These are phyloP conservation scores for Metschnikowia sp. DNA, from an alignment of 805 yeast species.

Conservation along the genomic window DNA sequence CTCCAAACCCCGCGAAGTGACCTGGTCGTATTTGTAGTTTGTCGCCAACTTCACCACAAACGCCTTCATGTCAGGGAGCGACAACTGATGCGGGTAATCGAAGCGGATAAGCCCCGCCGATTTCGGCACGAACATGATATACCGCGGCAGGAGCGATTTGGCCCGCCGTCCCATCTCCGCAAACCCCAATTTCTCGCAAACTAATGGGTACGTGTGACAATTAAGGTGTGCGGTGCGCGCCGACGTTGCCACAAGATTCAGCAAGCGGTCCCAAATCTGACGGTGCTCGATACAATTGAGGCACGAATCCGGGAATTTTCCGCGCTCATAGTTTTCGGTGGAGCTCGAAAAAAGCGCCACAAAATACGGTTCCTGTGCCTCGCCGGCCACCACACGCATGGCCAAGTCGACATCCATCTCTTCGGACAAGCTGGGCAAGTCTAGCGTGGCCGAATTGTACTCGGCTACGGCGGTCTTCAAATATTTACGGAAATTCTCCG, in stretches of 20 bases:
- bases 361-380: conserved; percentile 45
- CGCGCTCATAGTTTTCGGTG: conserved; percentile 38
- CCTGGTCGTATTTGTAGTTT: conserved; percentile 40
- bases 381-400: conserved; percentile 50
- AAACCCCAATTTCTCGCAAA: conserved; percentile 54
- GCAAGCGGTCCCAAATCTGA: conserved; percentile 55
- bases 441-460: conserved; percentile 35
- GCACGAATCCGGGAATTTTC: conserved; percentile 39
- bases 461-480: conserved; percentile 53
- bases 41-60: conserved; percentile 49
- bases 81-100: conserved; percentile 34
- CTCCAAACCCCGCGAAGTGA: conserved; percentile 27
- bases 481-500: conserved; percentile 50
- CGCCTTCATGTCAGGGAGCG: conserved; percentile 29
- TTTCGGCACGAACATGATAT: conserved; percentile 53
- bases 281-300: conserved; percentile 50
- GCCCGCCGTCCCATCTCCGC: conserved; percentile 22
- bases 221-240: conserved; percentile 55
- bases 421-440: conserved; percentile 41
- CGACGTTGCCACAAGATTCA: conserved; percentile 42
- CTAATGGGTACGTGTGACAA: conserved; percentile 47
- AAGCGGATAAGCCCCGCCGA: conserved; percentile 45
- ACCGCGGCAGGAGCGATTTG: conserved; percentile 32
- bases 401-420: conserved; percentile 40
- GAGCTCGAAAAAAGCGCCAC: conserved; percentile 66